Evolutionary conservation across 2,329 filamentous ascomycete species (phyloP), one percentile per base, ranked within the genome.

Genomic region (Colletotrichum tamarilloi): DNA sequence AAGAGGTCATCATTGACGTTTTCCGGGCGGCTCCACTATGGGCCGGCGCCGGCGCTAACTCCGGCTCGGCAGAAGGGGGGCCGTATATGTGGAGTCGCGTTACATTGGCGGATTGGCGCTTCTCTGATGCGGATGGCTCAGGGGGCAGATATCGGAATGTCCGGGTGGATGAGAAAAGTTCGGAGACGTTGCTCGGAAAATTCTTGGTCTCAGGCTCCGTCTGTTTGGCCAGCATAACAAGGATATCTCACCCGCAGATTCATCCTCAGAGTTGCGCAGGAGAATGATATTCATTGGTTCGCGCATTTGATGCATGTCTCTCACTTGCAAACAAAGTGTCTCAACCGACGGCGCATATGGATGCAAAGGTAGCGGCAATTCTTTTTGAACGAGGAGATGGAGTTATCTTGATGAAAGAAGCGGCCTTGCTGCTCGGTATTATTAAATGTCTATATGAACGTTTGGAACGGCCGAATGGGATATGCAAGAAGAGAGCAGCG

Each of bases 361-460:
- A 32, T 42, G 42, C 24, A 26, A 26, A 19, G 7, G 2, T 26
- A n/a, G 19, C 14, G 22, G 53, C 38, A 7, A 30, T 32, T 26
- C 11, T 55, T 2, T 46, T 12, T 6, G 26, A 19, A 16, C 14
- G 14, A 32, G 19, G 30, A 9, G 28, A n/a, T 22, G 22, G 3
- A 49, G 2, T 49, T 22, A 19, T 49, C 42, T 49, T 19, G 4
- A 24, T 30, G 28, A n/a, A 26, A n/a, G 12, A 58, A 58, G 12
- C 60, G 56, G 28, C 12, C 52, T 66, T 65, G 26, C 35, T 46
- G 38, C 52, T 26, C 26, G 52, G 59, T 26, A n/a, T n/a, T 70
- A 70, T 70, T 66, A 62, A 62, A 56, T 70, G 42, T 30, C 42
- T 30, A 52, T 70, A 57, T 62, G 30, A 55, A 70, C 22, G 32